Evolutionary conservation across 352 stramenopile genomes (phyloP), one percentile per base, ranked within the genome.

Genomic region (Phytophthora niederhauseri): DNA sequence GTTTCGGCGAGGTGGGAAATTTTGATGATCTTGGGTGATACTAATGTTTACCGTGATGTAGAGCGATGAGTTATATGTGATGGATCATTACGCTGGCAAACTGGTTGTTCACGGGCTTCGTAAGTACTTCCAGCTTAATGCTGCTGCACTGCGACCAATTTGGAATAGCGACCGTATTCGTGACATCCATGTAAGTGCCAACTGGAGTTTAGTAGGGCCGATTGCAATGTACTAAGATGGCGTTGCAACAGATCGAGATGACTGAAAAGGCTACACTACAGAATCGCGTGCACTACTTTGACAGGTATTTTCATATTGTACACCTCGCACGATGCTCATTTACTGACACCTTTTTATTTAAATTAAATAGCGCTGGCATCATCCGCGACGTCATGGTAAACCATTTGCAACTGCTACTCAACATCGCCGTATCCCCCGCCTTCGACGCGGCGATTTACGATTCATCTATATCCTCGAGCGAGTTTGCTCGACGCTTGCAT

Each of bases 51-150:
- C 6, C 1, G 48, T 19, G 45, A 19, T 34, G n/a, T 20, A 90
- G 78, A 75, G 79, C 26, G 50, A 94, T 15, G 87, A 96, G 60
- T 70, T 95, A 28, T 87, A 89, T n/a, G 64, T 94, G n/a, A 92
- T 95, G 63, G 89, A 96, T 26, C 89, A 96, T 57, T 96, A 94
- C 63, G 80, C 91, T n/a, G 89, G 87, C 30, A 96, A 96, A 52
- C 58, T 61, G 2, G 83, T 76, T n/a, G 70, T 96, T 1, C 83
- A 84, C 17, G 81, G 78, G 0, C 75, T 94, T 26, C 49, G 73
- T 1, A 62, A 66, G 20, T 94, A 91, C 56, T 68, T 93, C 0
- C 64, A 69, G n/a, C 38, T 51, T 2, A 96, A 95, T 48, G 51
- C 56, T n/a, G 64, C 55, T 14, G 50, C 19, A 8, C 64, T 91